Base-by-base conservation (phyloP, 148 eudicot genomes). In the Cornus controversa region DNA sequence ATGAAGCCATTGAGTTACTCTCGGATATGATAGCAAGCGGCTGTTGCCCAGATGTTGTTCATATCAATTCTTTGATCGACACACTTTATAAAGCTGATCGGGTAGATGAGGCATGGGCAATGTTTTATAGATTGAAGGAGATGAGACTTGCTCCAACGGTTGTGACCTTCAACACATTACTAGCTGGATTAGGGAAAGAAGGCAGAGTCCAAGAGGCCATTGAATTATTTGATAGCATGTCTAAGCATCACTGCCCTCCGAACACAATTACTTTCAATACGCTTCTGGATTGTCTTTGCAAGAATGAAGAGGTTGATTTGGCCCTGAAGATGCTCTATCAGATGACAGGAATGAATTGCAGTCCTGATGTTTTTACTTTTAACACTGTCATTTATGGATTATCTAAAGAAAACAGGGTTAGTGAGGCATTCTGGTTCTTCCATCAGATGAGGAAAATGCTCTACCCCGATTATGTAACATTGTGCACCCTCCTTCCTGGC, bases 81-180 rank as follows among this genome's bases (percentile, higher is more conserved):
- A 82, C 81, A 54, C 98, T 96, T 73, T 91, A 96, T 86, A 96
- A 93, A 80, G 92, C 73, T 78, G 90, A 78, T 83, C 87, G 95
- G 73, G 93, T 85, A 66, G 87, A 84, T 75, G 99, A 96, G 66
- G 99, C 99, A 26, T 93, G 99, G 99, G 85, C 77, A 68, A 81
- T 93, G 89, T 96, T 90, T 82, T 31, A 66, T 66, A 87, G 84
- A 80, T 65, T 91, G 89, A 89, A 84, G 78, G 90, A 91, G 53
- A 78, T 91, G 86, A 89, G 86, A 75, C 87, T 93, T 73, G 77
- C 83, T 78, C 99, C 99, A 37, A 86, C 97, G 31, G 93, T 93
- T 54, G 99, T 93, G 72, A 96, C 99, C 72, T 93, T 90, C 85
- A 96, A 96, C 87, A 96, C 91, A 7, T 78, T 96, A 75, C 82